phyloP scores from a whole-genome alignment of 2,329 filamentous ascomycete genomes.

The Ophiostoma fasciatum region DNA sequence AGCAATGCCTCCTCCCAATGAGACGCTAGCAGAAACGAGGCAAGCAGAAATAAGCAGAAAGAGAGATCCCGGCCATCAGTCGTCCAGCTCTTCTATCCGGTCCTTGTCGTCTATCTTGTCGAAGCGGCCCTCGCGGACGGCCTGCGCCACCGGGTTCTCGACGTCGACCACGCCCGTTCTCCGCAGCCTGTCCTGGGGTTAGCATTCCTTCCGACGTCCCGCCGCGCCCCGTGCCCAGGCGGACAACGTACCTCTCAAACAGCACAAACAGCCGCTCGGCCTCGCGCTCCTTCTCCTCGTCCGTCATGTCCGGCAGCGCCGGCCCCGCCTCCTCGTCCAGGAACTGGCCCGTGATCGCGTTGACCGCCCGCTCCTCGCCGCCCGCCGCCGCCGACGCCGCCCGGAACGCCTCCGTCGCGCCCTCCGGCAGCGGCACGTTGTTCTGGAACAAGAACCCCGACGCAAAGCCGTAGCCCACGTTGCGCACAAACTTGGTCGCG shows the following conservation, averaged over 20 bases:
- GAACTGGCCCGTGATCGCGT: conserved; percentile 79
- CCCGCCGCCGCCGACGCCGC: conserved; percentile 6
- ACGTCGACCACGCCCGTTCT: conserved; percentile 63
- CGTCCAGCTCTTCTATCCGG: conserved; percentile 27
- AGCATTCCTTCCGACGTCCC: neutral
- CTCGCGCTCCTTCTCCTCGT: conserved; percentile 84
- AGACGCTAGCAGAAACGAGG: neutral
- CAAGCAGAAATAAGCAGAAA: conserved; percentile 6
- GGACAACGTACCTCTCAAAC: conserved; percentile 55
- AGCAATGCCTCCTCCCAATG: too few species aligned
- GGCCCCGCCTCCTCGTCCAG: conserved; percentile 49
- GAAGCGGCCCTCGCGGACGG: conserved; percentile 53
- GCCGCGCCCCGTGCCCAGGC: too few species aligned
- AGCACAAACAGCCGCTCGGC: conserved; percentile 80
- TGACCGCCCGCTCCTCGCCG: conserved; percentile 32
- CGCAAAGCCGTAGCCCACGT: conserved; percentile 89
- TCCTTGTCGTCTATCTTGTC: conserved; percentile 51
- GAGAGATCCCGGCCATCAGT: too few species aligned
- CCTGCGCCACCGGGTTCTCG: conserved; percentile 62
- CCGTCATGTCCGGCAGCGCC: conserved; percentile 59
- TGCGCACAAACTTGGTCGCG: conserved; percentile 65
- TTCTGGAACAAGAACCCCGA: conserved; percentile 80
- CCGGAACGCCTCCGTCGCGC: conserved; percentile 17
- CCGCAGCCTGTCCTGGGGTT: conserved; percentile 36
- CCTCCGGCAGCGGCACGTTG: conserved; percentile 61